phyloP scores from a whole-genome alignment of 345 rosid species.

The Corymbia maculata region DNA sequence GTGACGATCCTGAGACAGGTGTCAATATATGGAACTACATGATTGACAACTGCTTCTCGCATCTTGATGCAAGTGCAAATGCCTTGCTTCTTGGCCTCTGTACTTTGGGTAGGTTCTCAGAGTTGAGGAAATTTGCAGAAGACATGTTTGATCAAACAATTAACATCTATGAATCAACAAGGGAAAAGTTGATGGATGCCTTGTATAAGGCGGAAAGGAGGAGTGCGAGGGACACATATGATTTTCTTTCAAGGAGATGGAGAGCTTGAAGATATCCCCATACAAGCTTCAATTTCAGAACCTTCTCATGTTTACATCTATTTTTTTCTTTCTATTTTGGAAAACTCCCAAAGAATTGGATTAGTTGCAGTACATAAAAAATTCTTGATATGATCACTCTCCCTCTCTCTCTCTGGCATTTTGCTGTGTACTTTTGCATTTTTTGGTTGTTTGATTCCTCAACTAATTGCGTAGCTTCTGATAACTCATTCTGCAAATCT shows the following conservation, averaged over 20 bases:
- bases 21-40: conserved; percentile 49
- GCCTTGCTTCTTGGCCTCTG: conserved; percentile 36
- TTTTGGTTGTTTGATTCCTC: neutral
- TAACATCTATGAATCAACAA: conserved; percentile 26
- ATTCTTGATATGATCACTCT: neutral
- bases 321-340: neutral
- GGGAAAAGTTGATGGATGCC: conserved; percentile 31
- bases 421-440: neutral
- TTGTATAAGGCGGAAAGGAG: conserved; percentile 18
- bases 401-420: neutral
- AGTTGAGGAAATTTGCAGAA: conserved; percentile 29
- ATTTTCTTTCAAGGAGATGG: conserved; percentile 35
- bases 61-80: conserved; percentile 35
- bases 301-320: neutral
- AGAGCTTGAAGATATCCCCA: conserved; percentile 8
- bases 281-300: neutral
- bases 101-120: conserved; percentile 34
- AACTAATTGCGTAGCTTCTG: neutral
- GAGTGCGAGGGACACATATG: conserved; percentile 33
- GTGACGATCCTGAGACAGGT: conserved; percentile 49
- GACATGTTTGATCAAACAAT: conserved; percentile 39
- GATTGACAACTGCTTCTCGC: conserved; percentile 23
- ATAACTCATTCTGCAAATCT: neutral
- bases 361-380: neutral
- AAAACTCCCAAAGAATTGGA: neutral